phyloP scores from a whole-genome alignment of 73 alveolate species.

The Stentor roeselii region DNA sequence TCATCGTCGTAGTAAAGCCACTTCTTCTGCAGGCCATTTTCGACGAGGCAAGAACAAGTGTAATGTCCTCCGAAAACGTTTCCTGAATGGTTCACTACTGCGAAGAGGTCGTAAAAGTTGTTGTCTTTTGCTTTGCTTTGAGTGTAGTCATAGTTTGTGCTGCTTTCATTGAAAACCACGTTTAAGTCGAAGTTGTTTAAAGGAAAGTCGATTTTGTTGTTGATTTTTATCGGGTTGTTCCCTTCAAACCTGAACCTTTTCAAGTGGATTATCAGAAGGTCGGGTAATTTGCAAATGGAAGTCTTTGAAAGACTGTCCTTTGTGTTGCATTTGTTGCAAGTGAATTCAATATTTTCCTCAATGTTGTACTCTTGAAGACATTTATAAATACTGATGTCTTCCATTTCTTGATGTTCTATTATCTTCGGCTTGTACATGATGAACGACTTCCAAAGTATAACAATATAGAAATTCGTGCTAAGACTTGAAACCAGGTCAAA shows the following conservation, averaged over 20 bases:
- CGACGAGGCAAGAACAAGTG: neutral
- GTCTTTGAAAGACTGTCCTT: neutral
- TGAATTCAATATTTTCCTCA: neutral
- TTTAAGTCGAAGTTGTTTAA: neutral
- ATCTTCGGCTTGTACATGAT: neutral
- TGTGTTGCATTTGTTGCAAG: neutral
- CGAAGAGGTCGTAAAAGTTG: neutral
- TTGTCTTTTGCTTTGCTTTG: neutral
- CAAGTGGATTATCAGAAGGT: conserved; percentile 14
- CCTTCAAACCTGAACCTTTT: conserved; percentile 8
- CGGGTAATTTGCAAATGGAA: neutral
- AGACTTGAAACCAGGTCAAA: neutral
- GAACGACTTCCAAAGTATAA: neutral
- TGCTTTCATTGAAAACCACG: neutral
- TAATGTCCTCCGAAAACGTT: conserved; percentile 13
- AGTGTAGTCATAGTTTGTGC: neutral
- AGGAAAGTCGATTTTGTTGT: neutral
- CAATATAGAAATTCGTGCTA: neutral
- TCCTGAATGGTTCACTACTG: conserved; percentile 25
- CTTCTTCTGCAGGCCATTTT: neutral
- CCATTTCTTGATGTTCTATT: neutral
- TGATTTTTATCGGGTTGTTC: neutral
- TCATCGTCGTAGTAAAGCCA: neutral
- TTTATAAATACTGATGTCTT: neutral
- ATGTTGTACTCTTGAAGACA: neutral